Conservation (phyloP, 2,329 filamentous ascomycete species). For the Aspergillus sp. region DNA sequence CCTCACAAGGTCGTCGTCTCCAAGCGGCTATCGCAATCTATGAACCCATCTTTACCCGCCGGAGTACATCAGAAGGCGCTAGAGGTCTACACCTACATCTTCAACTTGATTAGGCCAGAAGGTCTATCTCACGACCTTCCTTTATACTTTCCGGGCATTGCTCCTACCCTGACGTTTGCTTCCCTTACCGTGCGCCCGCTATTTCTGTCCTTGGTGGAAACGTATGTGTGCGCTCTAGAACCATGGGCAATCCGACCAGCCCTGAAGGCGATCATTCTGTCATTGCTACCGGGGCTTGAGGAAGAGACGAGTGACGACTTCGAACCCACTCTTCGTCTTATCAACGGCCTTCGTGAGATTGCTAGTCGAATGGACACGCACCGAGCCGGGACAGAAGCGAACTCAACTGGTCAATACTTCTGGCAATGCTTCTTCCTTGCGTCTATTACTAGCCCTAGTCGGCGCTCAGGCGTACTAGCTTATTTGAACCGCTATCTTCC, state of each 20-base stretch:
- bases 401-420: conserved; percentile 81
- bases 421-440: conserved; percentile 98
- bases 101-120: conserved; percentile 79
- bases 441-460: conserved; percentile 83
- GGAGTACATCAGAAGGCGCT: conserved; percentile 97
- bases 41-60: conserved; percentile 90
- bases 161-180: conserved; percentile 89
- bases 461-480: conserved; percentile 83
- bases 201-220: conserved; percentile 83
- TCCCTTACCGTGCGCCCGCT: conserved; percentile 87
- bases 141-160: conserved; percentile 86
- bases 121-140: conserved; percentile 80
- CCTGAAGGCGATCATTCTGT: conserved; percentile 85
- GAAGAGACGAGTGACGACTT: conserved; percentile 98
- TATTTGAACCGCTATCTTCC: conserved; percentile 83
- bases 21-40: conserved; percentile 90
- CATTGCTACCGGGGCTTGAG: conserved; percentile 88
- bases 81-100: conserved; percentile 90
- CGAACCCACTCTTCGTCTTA: conserved; percentile 77
- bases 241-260: conserved; percentile 77
- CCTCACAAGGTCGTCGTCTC: conserved; percentile 83
- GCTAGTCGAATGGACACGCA: conserved; percentile 57
- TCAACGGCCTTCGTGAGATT: conserved; percentile 76
- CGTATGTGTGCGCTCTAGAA: conserved; percentile 74
- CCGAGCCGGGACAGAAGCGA: conserved; percentile 53